Evolutionary conservation across 805 yeast species (phyloP), one percentile per base, ranked within the genome.

Genomic region (Candida endomychidarum): DNA sequence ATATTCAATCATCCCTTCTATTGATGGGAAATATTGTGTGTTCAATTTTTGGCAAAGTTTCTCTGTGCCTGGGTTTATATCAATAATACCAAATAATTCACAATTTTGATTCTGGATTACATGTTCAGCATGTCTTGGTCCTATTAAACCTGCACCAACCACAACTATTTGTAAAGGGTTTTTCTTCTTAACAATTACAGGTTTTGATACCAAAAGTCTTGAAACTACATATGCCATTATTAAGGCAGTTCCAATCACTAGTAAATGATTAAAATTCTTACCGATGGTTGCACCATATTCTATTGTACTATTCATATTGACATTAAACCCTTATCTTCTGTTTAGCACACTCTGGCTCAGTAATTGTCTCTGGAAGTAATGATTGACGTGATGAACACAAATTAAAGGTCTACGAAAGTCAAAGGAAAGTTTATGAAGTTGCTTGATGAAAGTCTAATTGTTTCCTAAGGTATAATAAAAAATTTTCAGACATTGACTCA

Each of bases 51-150:
- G 38, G 2, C 70, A 67, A 7, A 58, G 51, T 3, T 40, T 34
- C 7, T 51, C 53, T 2, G 60, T 51, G 15, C 50, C 48, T 3
- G 60, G 56, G n/a, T 57, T 52, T 11, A 41, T 38, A 43, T 66
- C 72, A 11, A 66, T 53, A 2, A 66, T 48, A 14, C 60, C 71
- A 42, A 58, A 54, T 10, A 66, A 47, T 14, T 46, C 50, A 17
- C 55, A 52, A 2, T 54, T 41, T 25, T 60, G 49, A 12, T 49
- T 50, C 3, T 37, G 28, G 14, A 63, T 53, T 3, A 41, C 40
- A 46, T 65, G 71, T 16, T 54, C 51, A 7, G 69, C 69, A 48
- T 66, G 72, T 33, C 72, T 57, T 7, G 71, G 71, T 2, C 72
- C 72, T 15, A 66, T 65, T 15, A 66, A 51, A 4, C 72, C 72